Percentiles rank a stretch among this genome's conserved stretches.
Evolutionary conservation across 2,329 filamentous ascomycete genomes (phyloP).

Genomic region (Arachnomyces sp.): DNA sequence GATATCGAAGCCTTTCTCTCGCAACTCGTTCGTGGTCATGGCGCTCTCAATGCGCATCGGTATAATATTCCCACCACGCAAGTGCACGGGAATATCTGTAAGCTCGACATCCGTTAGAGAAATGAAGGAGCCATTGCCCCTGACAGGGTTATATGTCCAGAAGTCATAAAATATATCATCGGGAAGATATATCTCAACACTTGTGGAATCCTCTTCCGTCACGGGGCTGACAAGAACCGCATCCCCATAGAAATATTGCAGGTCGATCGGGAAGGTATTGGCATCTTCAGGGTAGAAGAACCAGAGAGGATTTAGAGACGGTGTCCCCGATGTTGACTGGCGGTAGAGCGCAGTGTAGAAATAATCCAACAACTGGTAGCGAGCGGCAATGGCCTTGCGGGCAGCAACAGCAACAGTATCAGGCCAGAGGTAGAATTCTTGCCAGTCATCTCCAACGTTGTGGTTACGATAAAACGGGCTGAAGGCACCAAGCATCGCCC

Average conservation of each 20-base stretch:
- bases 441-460: slow-evolving; percentile 12
- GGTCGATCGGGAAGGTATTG: slow-evolving; percentile 44
- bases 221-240: slow-evolving; percentile 51
- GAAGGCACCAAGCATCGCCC: slow-evolving; percentile 22
- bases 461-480: slow-evolving; percentile 17
- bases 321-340: slow-evolving; percentile 53
- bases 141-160: slow-evolving; percentile 43
- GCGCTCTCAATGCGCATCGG: slow-evolving; percentile 46
- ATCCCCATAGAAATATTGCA: slow-evolving; percentile 54
- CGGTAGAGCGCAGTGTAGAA: slow-evolving; percentile 63
- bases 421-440: slow-evolving; percentile 1
- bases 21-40: slow-evolving; percentile 53
- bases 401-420: slow-evolving; percentile 54
- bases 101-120: slow-evolving; percentile 39
- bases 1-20: slow-evolving; percentile 59
- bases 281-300: slow-evolving; percentile 57
- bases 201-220: slow-evolving; percentile 43
- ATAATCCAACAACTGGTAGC: slow-evolving; percentile 71
- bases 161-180: slow-evolving; percentile 54
- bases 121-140: slow-evolving; percentile 38
- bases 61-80: slow-evolving; percentile 54
- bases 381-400: slow-evolving; percentile 58
- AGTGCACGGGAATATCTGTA: slow-evolving; percentile 53
- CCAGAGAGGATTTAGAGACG: slow-evolving; percentile 61
- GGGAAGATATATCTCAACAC: slow-evolving; percentile 49